Conservation (phyloP, 768 basidiomycete species). For the Pulveroboletus frians region DNA sequence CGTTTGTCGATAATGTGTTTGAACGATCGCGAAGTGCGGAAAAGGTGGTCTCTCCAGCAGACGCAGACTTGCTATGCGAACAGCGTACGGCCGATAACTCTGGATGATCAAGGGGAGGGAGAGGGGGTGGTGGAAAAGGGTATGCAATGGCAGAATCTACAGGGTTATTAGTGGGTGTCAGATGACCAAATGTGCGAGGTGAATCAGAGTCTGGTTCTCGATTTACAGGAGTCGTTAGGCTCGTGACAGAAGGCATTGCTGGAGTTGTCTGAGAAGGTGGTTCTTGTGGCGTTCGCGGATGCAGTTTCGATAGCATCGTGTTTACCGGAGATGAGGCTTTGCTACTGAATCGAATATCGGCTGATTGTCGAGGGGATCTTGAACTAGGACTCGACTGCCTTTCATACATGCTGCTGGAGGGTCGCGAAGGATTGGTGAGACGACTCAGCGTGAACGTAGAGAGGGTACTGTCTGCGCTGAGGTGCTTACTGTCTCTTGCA, state of each 20-base stretch:
- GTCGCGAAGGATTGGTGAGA: constrained; percentile 14
- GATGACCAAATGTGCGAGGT: constrained; percentile 39
- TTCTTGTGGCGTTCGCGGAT: constrained; percentile 25
- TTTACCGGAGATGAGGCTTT: constrained; percentile 29
- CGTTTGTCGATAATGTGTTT: constrained; percentile 19
- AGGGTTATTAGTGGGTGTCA: constrained; percentile 29
- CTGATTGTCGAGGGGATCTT: constrained; percentile 19
- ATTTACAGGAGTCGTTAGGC: constrained; percentile 26
- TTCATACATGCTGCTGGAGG: constrained; percentile 8
- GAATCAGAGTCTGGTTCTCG: constrained; percentile 28
- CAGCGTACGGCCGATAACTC: constrained; percentile 21
- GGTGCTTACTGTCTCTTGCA: constrained; percentile 11
- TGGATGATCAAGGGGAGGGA: constrained; percentile 50
- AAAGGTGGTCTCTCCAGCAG: constrained; percentile 2
- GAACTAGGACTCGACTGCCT: constrained; percentile 6
- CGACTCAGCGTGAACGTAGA: constrained; percentile 21
- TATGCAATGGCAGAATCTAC: constrained; percentile 20
- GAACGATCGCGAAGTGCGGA: constrained; percentile 19
- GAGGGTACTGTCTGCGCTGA: constrained; percentile 12
- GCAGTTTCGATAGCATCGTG: constrained; percentile 24
- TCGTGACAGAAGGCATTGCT: constrained; percentile 10
- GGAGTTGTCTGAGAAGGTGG: constrained; percentile 18
- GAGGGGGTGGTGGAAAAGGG: constrained; percentile 42
- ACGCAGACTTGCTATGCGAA: constrained; percentile 16
- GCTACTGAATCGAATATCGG: constrained; percentile 17